Percentiles rank a stretch among this genome's conserved stretches.
Evolutionary conservation across 805 yeast genomes (phyloP).

Genomic region (Clavispora carvajalis): DNA sequence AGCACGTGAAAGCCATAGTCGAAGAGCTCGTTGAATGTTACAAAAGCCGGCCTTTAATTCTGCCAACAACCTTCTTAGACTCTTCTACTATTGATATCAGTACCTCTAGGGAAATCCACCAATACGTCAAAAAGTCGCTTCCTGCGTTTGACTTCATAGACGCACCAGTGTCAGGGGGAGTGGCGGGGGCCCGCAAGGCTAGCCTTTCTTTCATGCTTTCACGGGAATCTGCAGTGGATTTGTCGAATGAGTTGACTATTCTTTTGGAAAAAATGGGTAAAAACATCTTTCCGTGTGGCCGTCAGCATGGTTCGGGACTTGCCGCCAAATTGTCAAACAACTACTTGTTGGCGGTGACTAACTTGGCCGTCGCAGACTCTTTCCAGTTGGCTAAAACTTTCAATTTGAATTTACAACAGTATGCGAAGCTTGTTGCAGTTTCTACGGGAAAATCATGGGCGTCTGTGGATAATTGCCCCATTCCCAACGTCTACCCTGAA

Average conservation of each 20-base stretch:
- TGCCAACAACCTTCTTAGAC: constrained; percentile 36
- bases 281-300: constrained; percentile 45
- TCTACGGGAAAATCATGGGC: constrained; percentile 55
- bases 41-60: constrained; percentile 10
- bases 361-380: constrained; percentile 51
- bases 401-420: constrained; percentile 42
- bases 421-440: constrained; percentile 45
- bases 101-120: constrained; percentile 39
- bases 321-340: constrained; percentile 53
- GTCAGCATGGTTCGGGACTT: constrained; percentile 44
- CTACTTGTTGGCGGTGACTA: constrained; percentile 48
- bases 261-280: constrained; percentile 42
- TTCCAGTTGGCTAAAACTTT: constrained; percentile 47
- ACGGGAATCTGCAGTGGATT: constrained; percentile 21
- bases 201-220: constrained; percentile 52
- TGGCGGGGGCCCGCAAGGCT: constrained; percentile 48
- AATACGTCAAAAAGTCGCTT: constrained; percentile 25
- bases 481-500: constrained; percentile 42
- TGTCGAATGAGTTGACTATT: constrained; percentile 26
- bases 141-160: constrained; percentile 43
- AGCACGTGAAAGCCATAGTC: constrained; percentile 40
- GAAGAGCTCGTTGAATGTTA: constrained; percentile 32
- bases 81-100: constrained; percentile 49
- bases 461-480: constrained; percentile 49
- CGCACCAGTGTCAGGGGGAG: constrained; percentile 55